Conservation (phyloP, 306 rosid genomes). For the Mimosa bimucronata region DNA sequence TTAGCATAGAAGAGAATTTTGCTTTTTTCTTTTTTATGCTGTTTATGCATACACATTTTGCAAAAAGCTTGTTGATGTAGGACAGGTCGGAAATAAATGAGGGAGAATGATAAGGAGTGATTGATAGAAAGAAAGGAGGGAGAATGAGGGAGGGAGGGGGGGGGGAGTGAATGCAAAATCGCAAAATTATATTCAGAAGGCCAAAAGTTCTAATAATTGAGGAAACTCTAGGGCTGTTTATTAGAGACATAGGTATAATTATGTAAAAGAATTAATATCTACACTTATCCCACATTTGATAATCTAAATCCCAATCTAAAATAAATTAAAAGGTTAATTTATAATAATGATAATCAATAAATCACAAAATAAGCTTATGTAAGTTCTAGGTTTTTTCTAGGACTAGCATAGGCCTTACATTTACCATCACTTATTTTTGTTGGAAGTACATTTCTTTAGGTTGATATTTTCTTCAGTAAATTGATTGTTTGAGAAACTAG, state of each 20-base stretch:
- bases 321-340: neutral
- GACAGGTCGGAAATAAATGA: neutral
- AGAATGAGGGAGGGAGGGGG: neutral
- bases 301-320: neutral
- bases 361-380: neutral
- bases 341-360: neutral
- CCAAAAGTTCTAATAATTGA: neutral
- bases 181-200: neutral
- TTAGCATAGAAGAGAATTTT: neutral
- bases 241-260: neutral
- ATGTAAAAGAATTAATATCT: neutral
- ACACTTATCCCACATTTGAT: neutral
- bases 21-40: neutral
- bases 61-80: neutral
- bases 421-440: neutral
- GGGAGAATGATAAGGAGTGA: neutral
- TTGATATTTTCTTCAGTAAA: neutral
- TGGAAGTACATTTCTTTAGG: neutral
- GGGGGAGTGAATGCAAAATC: neutral
- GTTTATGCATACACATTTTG: constrained; percentile 7
- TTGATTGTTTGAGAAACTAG: constrained; percentile 18
- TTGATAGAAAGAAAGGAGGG: neutral
- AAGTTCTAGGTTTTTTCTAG: neutral
- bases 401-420: neutral
- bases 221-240: neutral